Base-by-base conservation (phyloP, 805 yeast genomes). In the Wickerhamiella domercqiae region DNA sequence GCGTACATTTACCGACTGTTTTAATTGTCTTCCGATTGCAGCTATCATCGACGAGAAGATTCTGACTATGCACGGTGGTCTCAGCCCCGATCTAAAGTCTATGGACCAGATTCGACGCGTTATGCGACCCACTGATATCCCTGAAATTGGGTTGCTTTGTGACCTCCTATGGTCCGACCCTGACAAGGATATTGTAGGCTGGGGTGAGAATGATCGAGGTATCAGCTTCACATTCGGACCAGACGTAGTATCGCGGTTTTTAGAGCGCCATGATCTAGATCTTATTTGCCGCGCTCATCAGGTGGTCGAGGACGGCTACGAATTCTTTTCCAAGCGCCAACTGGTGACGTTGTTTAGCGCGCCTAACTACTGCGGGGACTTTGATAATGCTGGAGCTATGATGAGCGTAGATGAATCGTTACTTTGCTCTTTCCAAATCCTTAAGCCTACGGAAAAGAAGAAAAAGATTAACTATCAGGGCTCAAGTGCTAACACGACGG, bases 181-280 rank as follows among this genome's bases (percentile, higher is more conserved):
- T 19, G 97, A 87, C 62, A 87, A 90, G 63, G 96, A 86, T 62
- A 86, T 87, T 50, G 83, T 90, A 24, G 98, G 97, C 15, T 87
- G 98, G 98, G 78, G 93, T 51, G 98, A 90, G 65, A 87, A 90
- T 60, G 98, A 90, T 65, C 80, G 98, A 64, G 97, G 97, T 57
- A 97, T 87, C 44, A 84, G 96, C 19, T 87, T 86, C 62, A 87
- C 97, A n/a, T 87, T 90, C 63, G 97, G 97, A n/a, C 97, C 97
- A 7, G 98, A 87, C 60, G 97, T 87, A 38, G 97, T 87, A 38
- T 80, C 94, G 48, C 71, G 97, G 62, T 87, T 87, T 59, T 66
- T 90, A 59, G 96, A 87, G 60, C 86, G 84, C 56, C 97, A 87
- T 61, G 97, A 87, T 58, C 81, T 87, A 90, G 97, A 90, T 62